Evolutionary conservation across 2,329 filamentous ascomycete genomes (phyloP).

Genomic region (Epichloe elymi): DNA sequence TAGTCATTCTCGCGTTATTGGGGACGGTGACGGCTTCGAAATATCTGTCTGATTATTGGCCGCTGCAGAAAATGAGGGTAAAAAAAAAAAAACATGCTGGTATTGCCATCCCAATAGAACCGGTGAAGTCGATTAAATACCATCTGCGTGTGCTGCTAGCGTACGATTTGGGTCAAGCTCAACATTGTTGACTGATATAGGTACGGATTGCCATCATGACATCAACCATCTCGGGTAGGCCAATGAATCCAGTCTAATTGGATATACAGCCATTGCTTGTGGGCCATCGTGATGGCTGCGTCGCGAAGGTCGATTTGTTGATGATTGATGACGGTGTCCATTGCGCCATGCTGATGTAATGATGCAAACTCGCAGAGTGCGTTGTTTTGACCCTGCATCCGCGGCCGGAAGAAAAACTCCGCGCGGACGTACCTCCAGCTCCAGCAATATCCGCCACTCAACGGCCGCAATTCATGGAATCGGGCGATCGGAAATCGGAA

Average conservation of each 20-base stretch:
- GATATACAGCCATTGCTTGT: neutral
- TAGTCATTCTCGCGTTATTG: conserved; percentile 17
- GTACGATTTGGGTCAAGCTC: neutral
- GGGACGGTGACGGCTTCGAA: neutral
- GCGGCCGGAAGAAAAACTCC: too few species aligned
- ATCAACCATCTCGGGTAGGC: neutral
- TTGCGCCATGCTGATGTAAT: too few species aligned
- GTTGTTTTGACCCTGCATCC: too few species aligned
- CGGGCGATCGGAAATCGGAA: too few species aligned
- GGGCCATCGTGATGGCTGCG: too few species aligned
- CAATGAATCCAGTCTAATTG: neutral
- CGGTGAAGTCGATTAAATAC: neutral
- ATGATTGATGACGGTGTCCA: too few species aligned
- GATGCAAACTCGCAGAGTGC: too few species aligned
- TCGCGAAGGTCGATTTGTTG: too few species aligned
- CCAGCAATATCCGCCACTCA: too few species aligned
- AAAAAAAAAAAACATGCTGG: neutral
- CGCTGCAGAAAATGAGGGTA: neutral
- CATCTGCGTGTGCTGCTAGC: neutral
- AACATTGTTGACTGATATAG: neutral
- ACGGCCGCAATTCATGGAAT: too few species aligned
- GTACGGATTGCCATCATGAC: conserved; percentile 1
- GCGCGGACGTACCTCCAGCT: too few species aligned
- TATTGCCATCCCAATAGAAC: neutral
- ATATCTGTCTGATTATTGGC: neutral